A percentile compares a stretch with the other conserved stretches of the same genome.
phyloP scores from a whole-genome alignment of 768 basidiomycete species.

The Leccinum aurantiacum region DNA sequence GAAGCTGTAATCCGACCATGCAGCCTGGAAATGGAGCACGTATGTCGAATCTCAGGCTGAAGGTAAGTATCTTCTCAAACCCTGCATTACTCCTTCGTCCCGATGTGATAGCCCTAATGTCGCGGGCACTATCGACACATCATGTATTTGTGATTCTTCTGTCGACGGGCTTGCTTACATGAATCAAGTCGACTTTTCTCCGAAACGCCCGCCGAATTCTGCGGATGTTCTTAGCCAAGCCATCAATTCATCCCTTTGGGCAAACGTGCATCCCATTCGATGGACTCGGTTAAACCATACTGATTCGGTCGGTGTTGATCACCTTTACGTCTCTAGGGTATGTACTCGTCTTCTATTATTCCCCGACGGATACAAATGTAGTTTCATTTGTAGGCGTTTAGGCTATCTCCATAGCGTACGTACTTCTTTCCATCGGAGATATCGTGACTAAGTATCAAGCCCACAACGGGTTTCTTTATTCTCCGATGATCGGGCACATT shows the following conservation, averaged over 20 bases:
- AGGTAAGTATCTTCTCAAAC: constrained; percentile 11
- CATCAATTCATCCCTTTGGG: not conserved
- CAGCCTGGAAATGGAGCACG: constrained; percentile 13
- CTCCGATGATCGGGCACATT: constrained; percentile 22
- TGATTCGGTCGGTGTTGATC: constrained; percentile 9
- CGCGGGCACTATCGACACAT: not conserved
- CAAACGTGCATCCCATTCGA: constrained; percentile 2
- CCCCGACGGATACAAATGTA: constrained; percentile 1
- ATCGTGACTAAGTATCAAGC: constrained; percentile 4
- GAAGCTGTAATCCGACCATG: constrained; percentile 1
- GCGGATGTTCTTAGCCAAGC: constrained; percentile 3
- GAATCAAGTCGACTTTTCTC: constrained; percentile 1
- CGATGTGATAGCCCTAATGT: constrained; percentile 24
- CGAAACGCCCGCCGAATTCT: constrained; percentile 8
- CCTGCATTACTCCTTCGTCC: constrained; percentile 9
- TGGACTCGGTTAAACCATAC: not conserved
- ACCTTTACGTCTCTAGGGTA: constrained; percentile 14
- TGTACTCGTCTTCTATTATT: constrained; percentile 12
- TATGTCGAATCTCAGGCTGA: constrained; percentile 3
- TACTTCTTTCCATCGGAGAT: constrained; percentile 15
- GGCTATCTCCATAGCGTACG: constrained; percentile 21
- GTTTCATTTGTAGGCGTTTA: constrained; percentile 8
- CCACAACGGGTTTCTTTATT: constrained; percentile 12
- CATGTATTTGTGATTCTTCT: constrained; percentile 1
- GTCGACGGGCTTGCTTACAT: constrained; percentile 4